phyloP scores from a whole-genome alignment of 148 eudicot species.

The Rhododendron williamsianum region DNA sequence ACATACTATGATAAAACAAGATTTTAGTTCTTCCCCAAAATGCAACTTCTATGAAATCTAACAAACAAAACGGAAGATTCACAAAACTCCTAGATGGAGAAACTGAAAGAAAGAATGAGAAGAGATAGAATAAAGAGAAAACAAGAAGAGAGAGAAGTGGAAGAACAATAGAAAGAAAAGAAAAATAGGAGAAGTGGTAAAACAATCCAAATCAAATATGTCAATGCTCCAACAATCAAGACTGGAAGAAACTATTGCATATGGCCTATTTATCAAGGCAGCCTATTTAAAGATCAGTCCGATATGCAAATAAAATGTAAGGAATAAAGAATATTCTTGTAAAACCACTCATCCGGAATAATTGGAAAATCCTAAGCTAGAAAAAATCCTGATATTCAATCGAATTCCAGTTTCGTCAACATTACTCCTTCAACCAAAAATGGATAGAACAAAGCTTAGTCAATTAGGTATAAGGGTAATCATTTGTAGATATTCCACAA shows the following conservation, averaged over 20 bases:
- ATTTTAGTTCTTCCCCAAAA: neutral
- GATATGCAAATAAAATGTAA: neutral
- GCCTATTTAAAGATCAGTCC: neutral
- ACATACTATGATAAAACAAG: neutral
- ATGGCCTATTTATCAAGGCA: neutral
- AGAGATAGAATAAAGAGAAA: neutral
- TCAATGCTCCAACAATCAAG: neutral
- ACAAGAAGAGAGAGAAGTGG: neutral
- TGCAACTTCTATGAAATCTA: neutral
- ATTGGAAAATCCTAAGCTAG: neutral
- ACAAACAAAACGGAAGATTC: neutral
- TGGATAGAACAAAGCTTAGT: neutral
- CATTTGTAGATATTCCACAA: neutral
- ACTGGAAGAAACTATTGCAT: neutral
- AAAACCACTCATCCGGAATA: neutral
- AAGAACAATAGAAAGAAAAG: neutral
- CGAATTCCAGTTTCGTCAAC: neutral
- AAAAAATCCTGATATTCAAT: neutral
- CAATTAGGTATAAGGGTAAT: neutral
- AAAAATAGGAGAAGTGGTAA: neutral
- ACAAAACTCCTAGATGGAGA: neutral
- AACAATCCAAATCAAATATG: neutral
- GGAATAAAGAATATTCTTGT: neutral
- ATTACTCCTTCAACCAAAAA: neutral
- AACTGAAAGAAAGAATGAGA: neutral